Evolutionary conservation across 768 basidiomycete species (phyloP).

Genomic region (Leccinellum luteum): DNA sequence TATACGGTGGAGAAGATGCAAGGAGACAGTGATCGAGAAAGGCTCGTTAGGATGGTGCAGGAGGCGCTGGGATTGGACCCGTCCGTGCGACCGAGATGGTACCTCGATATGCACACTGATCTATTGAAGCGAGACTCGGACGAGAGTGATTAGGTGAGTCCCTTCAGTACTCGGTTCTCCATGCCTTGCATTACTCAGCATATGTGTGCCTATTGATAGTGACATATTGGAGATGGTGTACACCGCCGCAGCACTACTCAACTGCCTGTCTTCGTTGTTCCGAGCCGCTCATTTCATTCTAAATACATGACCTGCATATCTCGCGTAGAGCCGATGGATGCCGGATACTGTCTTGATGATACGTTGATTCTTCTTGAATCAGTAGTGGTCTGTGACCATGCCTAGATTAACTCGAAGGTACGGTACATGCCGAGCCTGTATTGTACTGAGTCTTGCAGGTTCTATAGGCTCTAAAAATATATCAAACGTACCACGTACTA

Average conservation of each 20-base stretch:
- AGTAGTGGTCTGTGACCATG: not conserved
- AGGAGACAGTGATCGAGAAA: not conserved
- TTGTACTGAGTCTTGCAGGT: not conserved
- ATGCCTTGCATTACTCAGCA: not conserved
- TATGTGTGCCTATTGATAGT: not conserved
- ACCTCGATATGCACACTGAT: not conserved
- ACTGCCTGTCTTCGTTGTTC: not conserved
- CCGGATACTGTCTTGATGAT: not conserved
- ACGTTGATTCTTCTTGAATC: not conserved
- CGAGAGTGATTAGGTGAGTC: not conserved
- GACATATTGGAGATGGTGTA: not conserved
- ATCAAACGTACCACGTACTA: not conserved
- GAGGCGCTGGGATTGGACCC: not conserved
- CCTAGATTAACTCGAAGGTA: not conserved
- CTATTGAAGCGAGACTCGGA: not conserved
- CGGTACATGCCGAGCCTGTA: not conserved
- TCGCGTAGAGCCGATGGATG: not conserved
- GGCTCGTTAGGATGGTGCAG: not conserved
- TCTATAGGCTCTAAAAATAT: not conserved
- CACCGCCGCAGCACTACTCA: not conserved
- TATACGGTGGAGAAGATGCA: not conserved
- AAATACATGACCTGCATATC: not conserved
- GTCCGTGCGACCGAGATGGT: not conserved
- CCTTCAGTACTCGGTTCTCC: not conserved
- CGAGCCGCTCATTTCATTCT: not conserved